Percentiles rank a stretch among this genome's conserved stretches.
Evolutionary conservation across 139 green algal genomes (phyloP).

Genomic region (Picochlorum sp.): DNA sequence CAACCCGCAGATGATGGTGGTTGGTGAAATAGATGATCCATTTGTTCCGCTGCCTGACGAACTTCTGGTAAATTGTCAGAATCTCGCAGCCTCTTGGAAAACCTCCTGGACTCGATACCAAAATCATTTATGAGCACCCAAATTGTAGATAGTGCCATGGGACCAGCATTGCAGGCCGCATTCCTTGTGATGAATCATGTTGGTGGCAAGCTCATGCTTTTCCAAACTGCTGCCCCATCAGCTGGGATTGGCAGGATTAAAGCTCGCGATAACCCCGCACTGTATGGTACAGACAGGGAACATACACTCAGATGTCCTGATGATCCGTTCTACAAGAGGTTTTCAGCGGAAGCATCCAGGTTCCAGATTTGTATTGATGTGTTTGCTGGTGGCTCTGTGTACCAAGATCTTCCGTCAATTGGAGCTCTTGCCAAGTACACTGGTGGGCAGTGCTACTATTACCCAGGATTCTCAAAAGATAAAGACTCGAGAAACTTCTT

Average conservation of each 20-base stretch:
- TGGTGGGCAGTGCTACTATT: constrained; percentile 88
- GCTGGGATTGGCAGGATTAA: constrained; percentile 64
- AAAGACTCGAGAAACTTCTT: constrained; percentile 59
- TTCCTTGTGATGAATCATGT: constrained; percentile 81
- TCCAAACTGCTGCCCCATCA: constrained; percentile 67
- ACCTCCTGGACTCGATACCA: constrained; percentile 77
- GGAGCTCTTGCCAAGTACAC: constrained; percentile 82
- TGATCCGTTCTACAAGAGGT: constrained; percentile 94
- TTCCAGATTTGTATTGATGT: constrained; percentile 76
- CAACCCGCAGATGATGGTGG: constrained; percentile 67
- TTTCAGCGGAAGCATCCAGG: constrained; percentile 76
- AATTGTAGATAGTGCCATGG: constrained; percentile 68
- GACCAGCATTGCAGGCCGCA: constrained; percentile 85
- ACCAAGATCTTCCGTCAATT: constrained; percentile 82
- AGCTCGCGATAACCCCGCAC: constrained; percentile 52
- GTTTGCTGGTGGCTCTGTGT: constrained; percentile 52
- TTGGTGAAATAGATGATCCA: constrained; percentile 55
- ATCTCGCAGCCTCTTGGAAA: constrained; percentile 59
- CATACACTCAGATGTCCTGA: constrained; percentile 70
- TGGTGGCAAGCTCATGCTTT: constrained; percentile 94
- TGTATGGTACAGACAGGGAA: constrained; percentile 79
- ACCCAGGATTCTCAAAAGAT: constrained; percentile 67
- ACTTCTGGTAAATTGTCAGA: constrained; percentile 82
- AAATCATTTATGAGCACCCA: constrained; percentile 44
- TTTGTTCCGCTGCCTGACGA: constrained; percentile 35